Base-by-base conservation (phyloP, 2,329 filamentous ascomycete genomes). In the Stenocarpella maydis region DNA sequence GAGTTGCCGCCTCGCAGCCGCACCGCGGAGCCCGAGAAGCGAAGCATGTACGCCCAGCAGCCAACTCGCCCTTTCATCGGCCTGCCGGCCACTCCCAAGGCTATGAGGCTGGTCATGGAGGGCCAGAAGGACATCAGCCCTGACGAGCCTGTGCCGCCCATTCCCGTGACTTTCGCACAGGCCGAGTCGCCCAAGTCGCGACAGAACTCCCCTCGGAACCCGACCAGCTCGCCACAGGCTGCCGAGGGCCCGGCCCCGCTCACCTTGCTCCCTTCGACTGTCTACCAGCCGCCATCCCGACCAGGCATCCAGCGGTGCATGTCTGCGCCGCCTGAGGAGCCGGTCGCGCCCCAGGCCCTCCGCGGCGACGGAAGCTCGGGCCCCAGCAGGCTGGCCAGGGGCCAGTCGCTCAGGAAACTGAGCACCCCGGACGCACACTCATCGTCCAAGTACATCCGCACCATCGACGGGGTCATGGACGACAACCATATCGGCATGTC, bases 71-170 rank as follows among this genome's bases (percentile, higher is more conserved):
- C 86, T 1, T 85, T 87, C 7, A 86, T 95, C 64, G 95, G 94
- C 0, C 86, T 97, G n/a, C 94, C 95, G 17, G 93, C 94, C 2
- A 98, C 95, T 0, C 95, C 95, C 37, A 91, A 93, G 81, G 94
- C 94, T 1, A 97, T 98, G 94, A 89, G 92, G 24, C 89, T 97
- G 1, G 89, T 93, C 52, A 90, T 95, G 74, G 87, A 88, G 37
- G 75, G 74, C 68, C 82, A 85, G 68, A 52, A 71, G 68, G 34
- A 78, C 73, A 69, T 77, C 69, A 54, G 75, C 52, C 65, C 69
- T 10, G 70, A 75, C 1, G 83, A 89, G 37, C 89, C 90, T n/a
- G 81, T 88, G 5, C 87, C 87, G 21, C 79, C 81, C 0, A 84
- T 90, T 39, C 87, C 88, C 1, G 73, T 81, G 1, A 81, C 78